phyloP scores from a whole-genome alignment of 306 rosid genomes.

The Medicago ruthenica region DNA sequence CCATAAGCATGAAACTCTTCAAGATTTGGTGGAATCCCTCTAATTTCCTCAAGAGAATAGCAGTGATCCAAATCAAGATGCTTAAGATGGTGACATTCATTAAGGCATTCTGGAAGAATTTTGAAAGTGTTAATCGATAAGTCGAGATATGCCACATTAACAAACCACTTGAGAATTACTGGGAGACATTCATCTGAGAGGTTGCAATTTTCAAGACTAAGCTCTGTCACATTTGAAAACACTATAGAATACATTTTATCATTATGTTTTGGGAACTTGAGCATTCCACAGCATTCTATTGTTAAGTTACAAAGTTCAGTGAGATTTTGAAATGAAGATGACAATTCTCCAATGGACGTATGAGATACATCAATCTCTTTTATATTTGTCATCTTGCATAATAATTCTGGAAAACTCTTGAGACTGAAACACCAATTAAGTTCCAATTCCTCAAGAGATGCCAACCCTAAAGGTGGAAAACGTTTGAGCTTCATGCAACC shows the following conservation, averaged over 20 bases:
- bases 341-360: rapidly evolving
- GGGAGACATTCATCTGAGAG: not conserved
- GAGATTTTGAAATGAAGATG: too few species aligned
- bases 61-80: not conserved
- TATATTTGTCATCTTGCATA: too few species aligned
- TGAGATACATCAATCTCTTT: too few species aligned
- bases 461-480: too few species aligned
- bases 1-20: rapidly evolving
- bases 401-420: too few species aligned
- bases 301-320: too few species aligned
- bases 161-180: not conserved
- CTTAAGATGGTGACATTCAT: not conserved
- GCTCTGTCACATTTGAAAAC: not conserved
- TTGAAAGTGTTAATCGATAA: not conserved
- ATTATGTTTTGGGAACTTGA: too few species aligned
- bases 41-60: not conserved
- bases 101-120: not conserved
- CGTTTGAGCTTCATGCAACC: too few species aligned
- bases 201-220: rapidly evolving
- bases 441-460: too few species aligned
- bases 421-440: too few species aligned
- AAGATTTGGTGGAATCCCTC: constrained; percentile 25
- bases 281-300: too few species aligned
- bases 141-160: not conserved
- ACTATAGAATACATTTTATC: too few species aligned